These are phyloP conservation scores for Penicillium sp. DNA, from an alignment of 2,329 filamentous ascomycete species.

Conservation along the genomic window DNA sequence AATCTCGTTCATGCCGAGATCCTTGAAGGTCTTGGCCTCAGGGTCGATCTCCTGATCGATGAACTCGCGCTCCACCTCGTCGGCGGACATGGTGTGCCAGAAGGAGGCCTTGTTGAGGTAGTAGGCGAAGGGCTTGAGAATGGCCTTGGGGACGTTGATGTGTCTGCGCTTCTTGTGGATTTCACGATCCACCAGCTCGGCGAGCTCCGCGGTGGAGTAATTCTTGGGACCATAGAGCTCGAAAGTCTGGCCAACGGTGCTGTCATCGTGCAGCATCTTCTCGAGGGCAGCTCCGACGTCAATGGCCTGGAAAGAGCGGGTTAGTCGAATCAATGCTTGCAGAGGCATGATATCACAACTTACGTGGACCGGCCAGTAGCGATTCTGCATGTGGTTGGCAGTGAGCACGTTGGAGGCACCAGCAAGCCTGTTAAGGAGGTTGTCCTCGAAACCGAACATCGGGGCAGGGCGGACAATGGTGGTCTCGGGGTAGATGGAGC, in stretches of 20 bases:
- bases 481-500: slow-evolving; percentile 91
- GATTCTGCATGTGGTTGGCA: slow-evolving; percentile 90
- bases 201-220: slow-evolving; percentile 86
- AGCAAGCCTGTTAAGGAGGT: slow-evolving; percentile 83
- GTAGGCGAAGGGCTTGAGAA: slow-evolving; percentile 74
- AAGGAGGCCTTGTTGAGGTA: slow-evolving; percentile 80
- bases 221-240: slow-evolving; percentile 94
- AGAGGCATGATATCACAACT: slow-evolving; percentile 24
- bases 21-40: slow-evolving; percentile 91
- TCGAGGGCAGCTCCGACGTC: slow-evolving; percentile 90
- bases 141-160: slow-evolving; percentile 81
- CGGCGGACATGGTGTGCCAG: slow-evolving; percentile 82
- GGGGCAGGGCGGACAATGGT: slow-evolving; percentile 94
- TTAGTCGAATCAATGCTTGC: slow-evolving; percentile 8
- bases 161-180: slow-evolving; percentile 88
- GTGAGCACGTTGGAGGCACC: slow-evolving; percentile 79
- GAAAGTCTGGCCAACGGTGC: slow-evolving; percentile 83
- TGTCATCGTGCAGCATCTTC: slow-evolving; percentile 87
- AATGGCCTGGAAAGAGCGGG: slow-evolving; percentile 62
- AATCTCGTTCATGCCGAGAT: slow-evolving; percentile 79
- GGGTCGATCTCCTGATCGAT: slow-evolving; percentile 90
- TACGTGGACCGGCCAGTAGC: slow-evolving; percentile 89
- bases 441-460: slow-evolving; percentile 93
- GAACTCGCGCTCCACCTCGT: slow-evolving; percentile 90
- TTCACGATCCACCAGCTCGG: slow-evolving; percentile 84